These are phyloP conservation scores for Acacia confusa DNA, from an alignment of 306 rosid genomes.

Conservation along the genomic window DNA sequence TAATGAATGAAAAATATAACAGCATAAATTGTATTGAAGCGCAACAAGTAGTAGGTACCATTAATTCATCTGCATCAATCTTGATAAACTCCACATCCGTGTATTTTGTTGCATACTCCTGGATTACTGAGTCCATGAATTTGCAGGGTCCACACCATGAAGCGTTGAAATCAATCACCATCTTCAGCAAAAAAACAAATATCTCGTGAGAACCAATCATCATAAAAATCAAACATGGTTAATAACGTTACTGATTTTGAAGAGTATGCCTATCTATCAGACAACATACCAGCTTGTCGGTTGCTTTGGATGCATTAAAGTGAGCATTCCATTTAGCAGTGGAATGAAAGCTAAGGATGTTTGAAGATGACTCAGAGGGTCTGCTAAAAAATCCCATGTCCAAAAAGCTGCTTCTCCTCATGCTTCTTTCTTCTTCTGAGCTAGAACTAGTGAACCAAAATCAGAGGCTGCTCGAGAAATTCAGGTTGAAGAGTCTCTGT, in stretches of 20 bases:
- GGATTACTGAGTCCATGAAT: conserved; percentile 58
- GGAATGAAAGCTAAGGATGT: conserved; percentile 35
- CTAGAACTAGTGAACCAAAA: neutral
- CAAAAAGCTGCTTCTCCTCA: conserved; percentile 23
- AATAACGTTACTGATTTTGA: neutral
- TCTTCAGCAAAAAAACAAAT: conserved; percentile 36
- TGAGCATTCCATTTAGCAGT: conserved; percentile 45
- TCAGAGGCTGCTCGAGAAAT: conserved; percentile 4
- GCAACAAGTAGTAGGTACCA: conserved; percentile 37
- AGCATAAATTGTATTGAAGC: neutral
- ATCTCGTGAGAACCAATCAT: neutral
- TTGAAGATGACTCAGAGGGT: conserved; percentile 29
- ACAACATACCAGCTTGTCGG: conserved; percentile 67
- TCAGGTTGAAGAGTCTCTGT: conserved; percentile 14
- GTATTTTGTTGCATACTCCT: conserved; percentile 56
- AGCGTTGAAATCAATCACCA: conserved; percentile 83
- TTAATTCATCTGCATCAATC: conserved; percentile 65
- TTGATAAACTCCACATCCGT: conserved; percentile 63
- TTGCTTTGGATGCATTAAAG: conserved; percentile 34
- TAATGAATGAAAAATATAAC: neutral
- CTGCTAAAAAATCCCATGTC: conserved; percentile 15
- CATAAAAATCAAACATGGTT: neutral
- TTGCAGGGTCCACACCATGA: conserved; percentile 87
- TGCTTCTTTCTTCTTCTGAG: conserved; percentile 28
- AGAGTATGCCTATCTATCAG: neutral